These are phyloP conservation scores for Scheffersomyces titani DNA, from an alignment of 1,139 yeast genomes.

Conservation along the genomic window DNA sequence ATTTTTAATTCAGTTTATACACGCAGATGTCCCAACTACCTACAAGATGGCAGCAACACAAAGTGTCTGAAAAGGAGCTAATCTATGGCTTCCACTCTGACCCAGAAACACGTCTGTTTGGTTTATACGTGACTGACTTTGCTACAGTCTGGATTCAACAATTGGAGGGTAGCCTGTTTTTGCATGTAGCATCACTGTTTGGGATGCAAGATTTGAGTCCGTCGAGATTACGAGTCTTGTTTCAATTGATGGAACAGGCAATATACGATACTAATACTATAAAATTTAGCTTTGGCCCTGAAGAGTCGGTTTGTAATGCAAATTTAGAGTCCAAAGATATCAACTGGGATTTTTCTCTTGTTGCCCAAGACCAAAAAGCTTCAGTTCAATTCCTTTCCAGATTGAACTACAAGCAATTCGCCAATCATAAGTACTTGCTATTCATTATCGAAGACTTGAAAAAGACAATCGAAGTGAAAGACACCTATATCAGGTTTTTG, in stretches of 20 bases:
- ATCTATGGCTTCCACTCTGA: background rate
- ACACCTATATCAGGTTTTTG: conserved; percentile 34
- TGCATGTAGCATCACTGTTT: conserved; percentile 16
- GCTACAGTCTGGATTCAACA: conserved; percentile 29
- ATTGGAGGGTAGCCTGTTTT: conserved; percentile 15
- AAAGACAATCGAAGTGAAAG: conserved; percentile 28
- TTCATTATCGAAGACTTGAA: conserved; percentile 23
- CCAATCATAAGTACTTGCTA: conserved; percentile 21
- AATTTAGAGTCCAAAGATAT: conserved; percentile 5
- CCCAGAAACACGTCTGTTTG: background rate
- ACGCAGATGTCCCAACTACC: background rate
- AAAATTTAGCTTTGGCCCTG: background rate
- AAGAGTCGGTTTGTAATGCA: conserved; percentile 3
- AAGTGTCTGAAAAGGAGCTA: background rate
- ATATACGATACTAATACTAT: conserved; percentile 2
- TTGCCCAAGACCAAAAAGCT: conserved; percentile 6
- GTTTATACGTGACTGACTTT: conserved; percentile 30
- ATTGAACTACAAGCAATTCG: conserved; percentile 25
- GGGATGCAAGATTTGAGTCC: conserved; percentile 28
- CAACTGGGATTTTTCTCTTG: conserved; percentile 26
- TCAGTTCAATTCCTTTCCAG: conserved; percentile 19
- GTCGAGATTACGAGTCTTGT: conserved; percentile 7
- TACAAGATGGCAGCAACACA: background rate
- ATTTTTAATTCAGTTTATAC: background rate
- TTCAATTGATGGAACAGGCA: conserved; percentile 8